Percentiles rank a stretch among this genome's conserved stretches.
phyloP scores from a whole-genome alignment of 192 early-diverging fungal genomes.

The Physocladia obscura region DNA sequence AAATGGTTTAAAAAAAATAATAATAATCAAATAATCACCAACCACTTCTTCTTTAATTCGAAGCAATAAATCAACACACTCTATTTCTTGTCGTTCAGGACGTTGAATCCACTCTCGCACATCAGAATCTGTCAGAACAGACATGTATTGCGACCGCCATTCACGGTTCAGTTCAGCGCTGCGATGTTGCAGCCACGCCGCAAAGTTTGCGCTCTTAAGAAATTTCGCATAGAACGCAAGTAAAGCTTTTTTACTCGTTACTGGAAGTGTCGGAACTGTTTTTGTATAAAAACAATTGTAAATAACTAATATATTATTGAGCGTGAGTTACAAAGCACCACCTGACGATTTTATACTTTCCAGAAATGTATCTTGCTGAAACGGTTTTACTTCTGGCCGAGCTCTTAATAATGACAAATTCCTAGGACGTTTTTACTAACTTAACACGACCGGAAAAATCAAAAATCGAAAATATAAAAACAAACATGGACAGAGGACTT shows the following conservation, averaged over 20 bases:
- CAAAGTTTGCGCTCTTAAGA: conserved; percentile 92
- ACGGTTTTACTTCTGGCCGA: conserved; percentile 72
- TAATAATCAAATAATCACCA: conserved; percentile 27
- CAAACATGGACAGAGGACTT: conserved; percentile 54
- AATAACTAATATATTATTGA: neutral
- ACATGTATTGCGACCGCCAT: conserved; percentile 72
- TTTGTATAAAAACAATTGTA: neutral
- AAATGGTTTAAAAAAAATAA: too few species aligned
- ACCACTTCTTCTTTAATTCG: conserved; percentile 67
- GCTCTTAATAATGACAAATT: conserved; percentile 44
- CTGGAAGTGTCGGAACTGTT: conserved; percentile 49
- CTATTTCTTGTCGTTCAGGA: conserved; percentile 54
- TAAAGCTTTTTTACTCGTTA: conserved; percentile 54
- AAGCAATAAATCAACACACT: conserved; percentile 70
- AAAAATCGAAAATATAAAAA: neutral
- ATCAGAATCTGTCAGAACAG: conserved; percentile 65
- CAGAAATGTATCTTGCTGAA: conserved; percentile 76
- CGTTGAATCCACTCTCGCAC: conserved; percentile 50
- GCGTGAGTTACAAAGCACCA: neutral
- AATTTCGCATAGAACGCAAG: conserved; percentile 86
- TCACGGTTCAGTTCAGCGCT: conserved; percentile 79
- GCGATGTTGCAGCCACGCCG: conserved; percentile 85
- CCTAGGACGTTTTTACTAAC: conserved; percentile 18
- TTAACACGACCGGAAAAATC: neutral
- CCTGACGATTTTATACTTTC: conserved; percentile 58